A percentile compares a stretch with the other conserved stretches of the same genome.
Conservation (phyloP, 495 filamentous ascomycete genomes). For the Aspergillus sparsus region DNA sequence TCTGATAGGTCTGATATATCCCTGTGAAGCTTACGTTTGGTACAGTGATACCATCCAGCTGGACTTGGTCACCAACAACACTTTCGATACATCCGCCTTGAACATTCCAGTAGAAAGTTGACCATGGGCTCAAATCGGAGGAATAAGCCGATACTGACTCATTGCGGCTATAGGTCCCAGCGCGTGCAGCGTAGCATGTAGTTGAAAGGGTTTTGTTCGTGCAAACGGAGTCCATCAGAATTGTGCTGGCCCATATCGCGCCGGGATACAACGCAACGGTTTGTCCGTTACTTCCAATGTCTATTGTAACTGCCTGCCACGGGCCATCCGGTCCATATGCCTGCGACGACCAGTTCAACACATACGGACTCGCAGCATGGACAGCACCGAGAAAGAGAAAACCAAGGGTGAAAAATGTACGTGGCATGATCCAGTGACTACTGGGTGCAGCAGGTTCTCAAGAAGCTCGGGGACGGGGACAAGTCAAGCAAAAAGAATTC, state of each 20-base stretch:
- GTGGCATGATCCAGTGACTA: too few species aligned
- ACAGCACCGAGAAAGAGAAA: background rate
- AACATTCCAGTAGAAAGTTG: slow-evolving; percentile 18
- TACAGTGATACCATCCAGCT: background rate
- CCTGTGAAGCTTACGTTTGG: slow-evolving; percentile 20
- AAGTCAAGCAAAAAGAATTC: too few species aligned
- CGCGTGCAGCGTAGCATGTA: slow-evolving; percentile 18
- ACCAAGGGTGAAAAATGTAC: background rate
- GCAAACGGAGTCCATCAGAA: slow-evolving; percentile 15
- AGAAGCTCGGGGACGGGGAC: too few species aligned
- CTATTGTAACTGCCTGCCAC: slow-evolving; percentile 21
- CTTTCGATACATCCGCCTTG: slow-evolving; percentile 10
- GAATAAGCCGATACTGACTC: slow-evolving; percentile 8
- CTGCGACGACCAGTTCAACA: slow-evolving; percentile 18
- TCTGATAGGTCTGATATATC: slow-evolving; percentile 22
- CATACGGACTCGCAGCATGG: slow-evolving; percentile 6
- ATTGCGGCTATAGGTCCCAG: slow-evolving; percentile 13
- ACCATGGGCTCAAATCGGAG: slow-evolving; percentile 2
- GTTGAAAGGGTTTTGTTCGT: slow-evolving; percentile 17
- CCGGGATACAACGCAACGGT: slow-evolving; percentile 19
- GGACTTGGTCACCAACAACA: slow-evolving; percentile 14
- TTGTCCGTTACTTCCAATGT: slow-evolving; percentile 18
- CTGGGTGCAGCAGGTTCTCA: too few species aligned
- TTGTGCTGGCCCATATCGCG: slow-evolving; percentile 10
- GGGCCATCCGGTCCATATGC: slow-evolving; percentile 25